A percentile compares a stretch with the other conserved stretches of the same genome.
Conservation (phyloP, 805 yeast genomes). For the Lipomyces orientalis region DNA sequence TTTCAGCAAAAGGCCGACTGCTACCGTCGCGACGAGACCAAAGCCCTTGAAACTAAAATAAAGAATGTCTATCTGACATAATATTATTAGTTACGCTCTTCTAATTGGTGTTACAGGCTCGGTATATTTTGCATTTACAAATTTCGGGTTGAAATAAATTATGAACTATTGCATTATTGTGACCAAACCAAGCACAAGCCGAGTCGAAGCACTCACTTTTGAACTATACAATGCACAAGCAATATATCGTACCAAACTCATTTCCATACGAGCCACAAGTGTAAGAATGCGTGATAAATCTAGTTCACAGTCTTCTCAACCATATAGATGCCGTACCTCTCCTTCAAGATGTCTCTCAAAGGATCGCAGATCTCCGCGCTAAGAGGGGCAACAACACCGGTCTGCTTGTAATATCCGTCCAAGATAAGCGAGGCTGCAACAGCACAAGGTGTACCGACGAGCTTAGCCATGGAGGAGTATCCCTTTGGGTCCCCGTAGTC, state of each 20-base stretch:
- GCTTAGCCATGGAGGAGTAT: constrained; percentile 97
- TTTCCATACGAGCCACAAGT: neutral
- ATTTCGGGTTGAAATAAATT: neutral
- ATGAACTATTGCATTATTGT: neutral
- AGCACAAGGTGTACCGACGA: constrained; percentile 98
- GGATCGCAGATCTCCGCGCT: constrained; percentile 89
- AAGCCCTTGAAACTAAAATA: constrained; percentile 23
- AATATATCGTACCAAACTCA: neutral
- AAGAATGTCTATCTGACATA: neutral
- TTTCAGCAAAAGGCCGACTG: constrained; percentile 17
- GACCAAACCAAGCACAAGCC: neutral
- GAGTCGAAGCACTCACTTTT: too few relatives aligned
- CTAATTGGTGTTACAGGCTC: neutral
- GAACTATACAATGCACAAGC: neutral
- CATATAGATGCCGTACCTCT: constrained; percentile 83
- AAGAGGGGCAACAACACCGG: constrained; percentile 94
- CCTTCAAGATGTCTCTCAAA: constrained; percentile 88
- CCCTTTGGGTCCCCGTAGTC: constrained; percentile 90
- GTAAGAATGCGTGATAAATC: neutral
- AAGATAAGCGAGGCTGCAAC: constrained; percentile 88
- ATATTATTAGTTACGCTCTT: neutral
- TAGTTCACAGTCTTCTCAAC: constrained; percentile 76
- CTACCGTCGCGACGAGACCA: constrained; percentile 2
- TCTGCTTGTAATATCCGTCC: constrained; percentile 70
- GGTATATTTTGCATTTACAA: neutral